Evolutionary conservation across 345 rosid genomes (phyloP).

Genomic region (Gossypium ekmanianum): DNA sequence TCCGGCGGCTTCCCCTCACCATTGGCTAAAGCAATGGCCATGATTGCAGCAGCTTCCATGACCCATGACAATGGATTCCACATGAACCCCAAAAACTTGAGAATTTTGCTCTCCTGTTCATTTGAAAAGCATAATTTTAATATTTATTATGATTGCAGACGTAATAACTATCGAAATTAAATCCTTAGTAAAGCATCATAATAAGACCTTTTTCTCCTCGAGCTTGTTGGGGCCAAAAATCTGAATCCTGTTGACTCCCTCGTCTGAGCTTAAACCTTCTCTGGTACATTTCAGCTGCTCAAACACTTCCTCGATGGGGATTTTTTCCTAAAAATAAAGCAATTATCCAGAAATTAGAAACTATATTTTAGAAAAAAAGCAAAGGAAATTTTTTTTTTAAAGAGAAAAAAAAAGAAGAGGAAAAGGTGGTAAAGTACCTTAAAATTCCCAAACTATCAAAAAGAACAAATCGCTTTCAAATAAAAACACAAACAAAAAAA

Average conservation of each 20-base stretch:
- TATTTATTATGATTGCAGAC: neutral
- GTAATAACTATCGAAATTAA: neutral
- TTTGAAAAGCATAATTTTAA: neutral
- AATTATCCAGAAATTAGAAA: neutral
- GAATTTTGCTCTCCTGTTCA: conserved; percentile 62
- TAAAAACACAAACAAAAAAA: neutral
- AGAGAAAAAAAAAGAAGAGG: neutral
- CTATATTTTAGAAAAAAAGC: neutral
- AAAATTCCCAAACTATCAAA: neutral
- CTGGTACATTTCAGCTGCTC: conserved; percentile 46
- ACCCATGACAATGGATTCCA: conserved; percentile 94
- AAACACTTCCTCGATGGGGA: conserved; percentile 75
- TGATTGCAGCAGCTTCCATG: conserved; percentile 84
- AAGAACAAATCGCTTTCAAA: neutral
- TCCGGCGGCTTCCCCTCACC: conserved; percentile 68
- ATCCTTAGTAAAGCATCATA: neutral
- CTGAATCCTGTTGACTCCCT: conserved; percentile 70
- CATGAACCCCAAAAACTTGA: conserved; percentile 89
- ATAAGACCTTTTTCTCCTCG: conserved; percentile 72
- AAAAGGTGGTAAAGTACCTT: neutral
- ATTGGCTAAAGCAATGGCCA: conserved; percentile 89
- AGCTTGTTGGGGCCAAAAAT: conserved; percentile 91
- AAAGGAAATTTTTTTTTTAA: neutral
- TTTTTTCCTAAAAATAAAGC: conserved; percentile 49
- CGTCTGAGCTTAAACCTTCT: conserved; percentile 57